A percentile compares a stretch with the other conserved stretches of the same genome.
phyloP scores from a whole-genome alignment of 108 stramenopile genomes.

The Licmophora abbreviata region DNA sequence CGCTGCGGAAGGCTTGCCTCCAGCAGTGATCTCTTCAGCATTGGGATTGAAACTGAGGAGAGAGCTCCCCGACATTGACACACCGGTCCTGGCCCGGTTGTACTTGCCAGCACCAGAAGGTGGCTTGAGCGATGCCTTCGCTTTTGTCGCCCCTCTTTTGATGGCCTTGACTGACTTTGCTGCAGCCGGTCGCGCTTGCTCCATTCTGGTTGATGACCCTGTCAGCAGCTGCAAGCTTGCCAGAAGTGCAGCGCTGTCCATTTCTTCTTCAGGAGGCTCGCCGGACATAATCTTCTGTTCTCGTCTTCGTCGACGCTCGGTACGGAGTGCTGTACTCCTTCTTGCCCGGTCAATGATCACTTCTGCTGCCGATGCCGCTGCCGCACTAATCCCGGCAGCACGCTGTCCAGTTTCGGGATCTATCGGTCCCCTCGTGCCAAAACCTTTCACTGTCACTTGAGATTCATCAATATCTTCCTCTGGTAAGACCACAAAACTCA shows the following conservation, averaged over 20 bases:
- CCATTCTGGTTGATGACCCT: slow-evolving; percentile 5
- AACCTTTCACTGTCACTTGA: slow-evolving; percentile 23
- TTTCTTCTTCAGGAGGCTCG: slow-evolving; percentile 9
- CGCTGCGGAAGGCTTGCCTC: slow-evolving; percentile 31
- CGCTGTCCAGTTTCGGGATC: slow-evolving; percentile 46
- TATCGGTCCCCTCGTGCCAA: slow-evolving; percentile 28
- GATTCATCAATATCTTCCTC: slow-evolving; percentile 29
- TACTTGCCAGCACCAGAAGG: slow-evolving; percentile 23
- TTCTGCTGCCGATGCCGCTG: slow-evolving; percentile 62
- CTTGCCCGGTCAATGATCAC: slow-evolving; percentile 61
- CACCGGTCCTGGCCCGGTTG: slow-evolving; percentile 23
- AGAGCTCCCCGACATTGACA: slow-evolving; percentile 22
- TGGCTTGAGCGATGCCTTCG: slow-evolving; percentile 9
- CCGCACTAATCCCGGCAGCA: slow-evolving; percentile 40
- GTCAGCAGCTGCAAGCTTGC: too few species aligned
- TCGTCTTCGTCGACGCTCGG: slow-evolving; percentile 20
- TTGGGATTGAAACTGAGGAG: slow-evolving; percentile 49
- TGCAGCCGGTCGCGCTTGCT: slow-evolving; percentile 4
- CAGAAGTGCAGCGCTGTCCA: slow-evolving; percentile 5
- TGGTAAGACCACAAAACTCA: slow-evolving; percentile 59
- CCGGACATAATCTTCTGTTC: slow-evolving; percentile 6
- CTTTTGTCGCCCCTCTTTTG: slow-evolving; percentile 1
- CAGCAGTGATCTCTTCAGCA: slow-evolving; percentile 31
- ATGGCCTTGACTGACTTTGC: slow-evolving; percentile 2
- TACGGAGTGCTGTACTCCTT: slow-evolving; percentile 24